These are phyloP conservation scores for Penicilliopsis zonata DNA, from an alignment of 495 filamentous ascomycete species.

Conservation along the genomic window DNA sequence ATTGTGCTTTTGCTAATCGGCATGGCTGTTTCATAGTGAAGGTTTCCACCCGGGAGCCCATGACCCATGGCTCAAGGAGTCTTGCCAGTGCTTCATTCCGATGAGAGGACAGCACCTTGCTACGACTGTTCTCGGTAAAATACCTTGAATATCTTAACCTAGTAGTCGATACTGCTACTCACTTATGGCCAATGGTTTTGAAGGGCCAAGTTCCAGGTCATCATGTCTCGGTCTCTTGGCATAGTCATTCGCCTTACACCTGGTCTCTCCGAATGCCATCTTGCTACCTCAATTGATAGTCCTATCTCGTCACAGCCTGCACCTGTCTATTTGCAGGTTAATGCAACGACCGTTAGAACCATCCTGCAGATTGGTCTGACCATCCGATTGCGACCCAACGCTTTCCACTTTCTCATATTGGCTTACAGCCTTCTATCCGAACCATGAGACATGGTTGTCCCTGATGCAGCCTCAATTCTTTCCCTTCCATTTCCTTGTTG, in stretches of 20 bases:
- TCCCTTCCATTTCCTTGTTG: constrained; percentile 13
- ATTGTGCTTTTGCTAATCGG: constrained; percentile 28
- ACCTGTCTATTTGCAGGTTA: no score
- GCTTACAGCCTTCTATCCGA: constrained; percentile 9
- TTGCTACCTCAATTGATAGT: no score
- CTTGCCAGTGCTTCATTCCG: no score
- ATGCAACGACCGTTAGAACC: no score
- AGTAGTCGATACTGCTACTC: constrained; percentile 6
- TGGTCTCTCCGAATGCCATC: no score
- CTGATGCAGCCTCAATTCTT: constrained; percentile 5
- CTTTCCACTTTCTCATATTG: constrained; percentile 2
- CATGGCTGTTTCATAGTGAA: constrained; percentile 25
- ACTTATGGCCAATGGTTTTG: constrained; percentile 14
- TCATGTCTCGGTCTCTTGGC: constrained; percentile 7
- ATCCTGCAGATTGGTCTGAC: constrained; percentile 8
- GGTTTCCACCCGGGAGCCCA: no score
- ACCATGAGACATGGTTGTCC: constrained; percentile 8
- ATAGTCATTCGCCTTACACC: no score
- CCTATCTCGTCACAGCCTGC: no score
- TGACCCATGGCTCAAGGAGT: no score
- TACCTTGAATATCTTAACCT: constrained; percentile 5
- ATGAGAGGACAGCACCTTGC: constrained; percentile 12
- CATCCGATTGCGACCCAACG: constrained; percentile 16
- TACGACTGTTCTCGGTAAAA: constrained; percentile 5
- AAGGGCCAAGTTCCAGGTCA: constrained; percentile 4